phyloP scores from a whole-genome alignment of 2,329 filamentous ascomycete species.

The Coccinonectria pachysandricola region DNA sequence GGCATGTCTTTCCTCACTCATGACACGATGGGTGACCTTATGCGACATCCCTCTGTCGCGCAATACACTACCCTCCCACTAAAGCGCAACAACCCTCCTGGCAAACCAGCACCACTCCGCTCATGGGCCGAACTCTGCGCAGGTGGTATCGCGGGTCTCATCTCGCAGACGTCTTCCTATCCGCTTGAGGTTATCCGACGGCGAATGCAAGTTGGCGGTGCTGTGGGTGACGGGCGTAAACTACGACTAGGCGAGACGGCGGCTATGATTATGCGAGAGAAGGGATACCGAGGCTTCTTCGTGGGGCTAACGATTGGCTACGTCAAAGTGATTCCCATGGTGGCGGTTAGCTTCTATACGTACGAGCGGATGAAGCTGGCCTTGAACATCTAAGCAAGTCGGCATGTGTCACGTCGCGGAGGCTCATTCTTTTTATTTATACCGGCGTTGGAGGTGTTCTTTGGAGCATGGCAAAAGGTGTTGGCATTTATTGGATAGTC shows the following conservation, averaged over 20 bases:
- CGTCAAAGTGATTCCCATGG: constrained; percentile 86
- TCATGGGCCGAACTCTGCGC: constrained; percentile 80
- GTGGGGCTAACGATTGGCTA: constrained; percentile 92
- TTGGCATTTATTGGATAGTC: constrained; percentile 2
- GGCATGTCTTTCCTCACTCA: constrained; percentile 93
- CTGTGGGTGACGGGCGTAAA: constrained; percentile 79
- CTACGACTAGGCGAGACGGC: constrained; percentile 72
- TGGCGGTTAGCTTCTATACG: constrained; percentile 57
- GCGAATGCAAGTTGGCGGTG: constrained; percentile 92
- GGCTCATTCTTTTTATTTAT: constrained; percentile 6
- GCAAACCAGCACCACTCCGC: constrained; percentile 61
- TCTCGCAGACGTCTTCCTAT: constrained; percentile 88
- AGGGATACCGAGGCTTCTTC: constrained; percentile 74
- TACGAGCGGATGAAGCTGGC: constrained; percentile 54
- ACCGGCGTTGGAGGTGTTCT: constrained; percentile 17
- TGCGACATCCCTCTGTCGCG: constrained; percentile 59
- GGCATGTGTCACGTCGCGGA: too few species aligned
- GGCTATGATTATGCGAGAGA: constrained; percentile 61
- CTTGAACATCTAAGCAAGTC: constrained; percentile 56
- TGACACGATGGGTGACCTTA: constrained; percentile 75
- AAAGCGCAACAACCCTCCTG: constrained; percentile 39
- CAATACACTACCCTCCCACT: constrained; percentile 65
- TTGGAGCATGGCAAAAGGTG: constrained; percentile 7
- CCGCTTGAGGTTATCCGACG: constrained; percentile 86
- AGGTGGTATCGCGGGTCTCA: constrained; percentile 75